A percentile compares a stretch with the other conserved stretches of the same genome.
phyloP scores from a whole-genome alignment of 345 rosid genomes.

The Stellera chamaejasme region DNA sequence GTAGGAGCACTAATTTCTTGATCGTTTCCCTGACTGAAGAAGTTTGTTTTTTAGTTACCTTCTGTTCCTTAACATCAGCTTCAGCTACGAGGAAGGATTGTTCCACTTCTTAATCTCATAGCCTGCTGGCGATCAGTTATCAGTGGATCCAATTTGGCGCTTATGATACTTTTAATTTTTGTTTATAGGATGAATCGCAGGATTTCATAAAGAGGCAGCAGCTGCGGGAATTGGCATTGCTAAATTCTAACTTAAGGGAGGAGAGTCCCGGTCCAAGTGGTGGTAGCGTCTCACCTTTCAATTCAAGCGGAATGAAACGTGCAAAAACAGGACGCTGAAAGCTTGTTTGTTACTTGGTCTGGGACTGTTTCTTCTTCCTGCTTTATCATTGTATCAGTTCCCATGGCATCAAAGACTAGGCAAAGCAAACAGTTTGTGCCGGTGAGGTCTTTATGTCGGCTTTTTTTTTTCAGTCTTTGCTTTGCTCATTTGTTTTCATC shows the following conservation, averaged over 20 bases:
- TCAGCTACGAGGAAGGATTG: too few species aligned
- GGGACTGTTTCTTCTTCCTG: conserved; percentile 13
- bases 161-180: neutral
- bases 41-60: too few species aligned
- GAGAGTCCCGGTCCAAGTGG: conserved; percentile 97
- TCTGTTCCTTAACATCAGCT: too few species aligned
- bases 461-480: conserved; percentile 12
- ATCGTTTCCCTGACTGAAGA: too few species aligned
- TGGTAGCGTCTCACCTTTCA: conserved; percentile 79
- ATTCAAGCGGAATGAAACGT: conserved; percentile 92
- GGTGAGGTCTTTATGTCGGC: conserved; percentile 36
- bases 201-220: conserved; percentile 96
- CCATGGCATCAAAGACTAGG: conserved; percentile 27
- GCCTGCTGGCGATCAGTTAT: too few species aligned
- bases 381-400: conserved; percentile 24
- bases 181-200: conserved; percentile 84
- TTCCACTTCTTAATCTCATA: too few species aligned
- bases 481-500: conserved; percentile 6
- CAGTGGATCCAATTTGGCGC: neutral
- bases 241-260: conserved; percentile 89
- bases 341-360: neutral
- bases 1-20: too few species aligned
- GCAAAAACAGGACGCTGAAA: conserved; percentile 81
- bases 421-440: conserved; percentile 34
- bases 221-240: conserved; percentile 79